These are phyloP conservation scores for Cryptosporidium canis DNA, from an alignment of 169 alveolate genomes.

Conservation along the genomic window DNA sequence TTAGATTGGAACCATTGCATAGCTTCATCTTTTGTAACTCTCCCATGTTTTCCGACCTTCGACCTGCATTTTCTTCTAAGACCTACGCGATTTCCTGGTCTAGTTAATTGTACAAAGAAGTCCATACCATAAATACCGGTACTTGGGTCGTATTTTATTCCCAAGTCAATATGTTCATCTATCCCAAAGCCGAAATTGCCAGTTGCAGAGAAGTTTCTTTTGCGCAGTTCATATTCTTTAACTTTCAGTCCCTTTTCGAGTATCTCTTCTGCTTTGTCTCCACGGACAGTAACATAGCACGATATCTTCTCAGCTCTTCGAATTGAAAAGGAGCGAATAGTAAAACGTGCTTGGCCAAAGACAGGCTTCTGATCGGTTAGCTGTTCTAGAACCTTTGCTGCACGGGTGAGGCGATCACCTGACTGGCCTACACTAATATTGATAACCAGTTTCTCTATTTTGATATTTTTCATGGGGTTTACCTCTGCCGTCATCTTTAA, in stretches of 20 bases:
- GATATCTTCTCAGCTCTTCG: conserved; percentile 99
- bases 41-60: conserved; percentile 93
- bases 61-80: conserved; percentile 91
- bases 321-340: conserved; percentile 97
- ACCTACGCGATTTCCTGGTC: conserved; percentile 98
- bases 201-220: conserved; percentile 95
- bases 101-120: conserved; percentile 97
- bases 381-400: conserved; percentile 98
- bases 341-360: conserved; percentile 92
- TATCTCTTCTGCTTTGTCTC: conserved; percentile 98
- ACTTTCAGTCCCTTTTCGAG: conserved; percentile 99
- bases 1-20: conserved; percentile 96
- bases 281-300: conserved; percentile 98
- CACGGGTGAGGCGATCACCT: conserved; percentile 99
- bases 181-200: conserved; percentile 99
- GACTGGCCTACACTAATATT: conserved; percentile 98
- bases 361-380: conserved; percentile 98
- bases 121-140: conserved; percentile 99
- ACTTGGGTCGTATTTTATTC: conserved; percentile 98
- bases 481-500: conserved; percentile 76
- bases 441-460: conserved; percentile 96
- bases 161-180: conserved; percentile 99
- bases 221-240: conserved; percentile 98
- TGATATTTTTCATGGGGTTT: conserved; percentile 98
- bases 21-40: conserved; percentile 96